These are phyloP conservation scores for Artemisia argyi DNA, from an alignment of 129 eudicot species.

Conservation along the genomic window DNA sequence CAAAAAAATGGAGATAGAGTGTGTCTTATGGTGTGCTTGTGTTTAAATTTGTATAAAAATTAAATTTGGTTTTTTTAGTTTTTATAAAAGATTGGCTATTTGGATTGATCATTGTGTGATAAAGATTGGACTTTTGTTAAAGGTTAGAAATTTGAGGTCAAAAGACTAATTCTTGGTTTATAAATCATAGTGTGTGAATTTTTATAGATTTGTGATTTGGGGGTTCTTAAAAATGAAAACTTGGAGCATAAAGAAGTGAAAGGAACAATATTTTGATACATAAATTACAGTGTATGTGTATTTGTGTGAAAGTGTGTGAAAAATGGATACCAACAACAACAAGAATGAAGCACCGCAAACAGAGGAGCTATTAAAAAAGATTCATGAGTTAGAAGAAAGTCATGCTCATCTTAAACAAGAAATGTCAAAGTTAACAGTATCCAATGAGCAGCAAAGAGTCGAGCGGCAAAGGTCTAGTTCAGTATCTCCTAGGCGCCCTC, in stretches of 20 bases:
- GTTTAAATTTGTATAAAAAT: constrained; percentile 20
- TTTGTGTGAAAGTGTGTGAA: constrained; percentile 23
- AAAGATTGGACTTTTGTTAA: not conserved
- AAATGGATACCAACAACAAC: constrained; percentile 34
- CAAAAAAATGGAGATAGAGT: constrained; percentile 32
- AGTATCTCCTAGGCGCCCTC: constrained; percentile 55
- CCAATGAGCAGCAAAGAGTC: constrained; percentile 38
- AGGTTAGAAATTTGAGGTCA: constrained; percentile 17
- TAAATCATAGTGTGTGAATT: constrained; percentile 30
- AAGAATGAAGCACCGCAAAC: constrained; percentile 44
- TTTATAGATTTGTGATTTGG: constrained; percentile 10
- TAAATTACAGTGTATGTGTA: constrained; percentile 27
- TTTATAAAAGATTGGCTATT: not conserved
- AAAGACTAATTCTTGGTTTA: constrained; percentile 21
- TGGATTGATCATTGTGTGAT: constrained; percentile 12
- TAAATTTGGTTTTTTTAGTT: constrained; percentile 17
- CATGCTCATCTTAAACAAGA: constrained; percentile 86
- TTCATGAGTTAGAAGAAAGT: constrained; percentile 79
- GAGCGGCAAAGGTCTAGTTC: constrained; percentile 77
- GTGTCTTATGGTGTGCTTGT: constrained; percentile 24
- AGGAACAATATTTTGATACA: constrained; percentile 19
- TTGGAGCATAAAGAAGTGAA: constrained; percentile 16
- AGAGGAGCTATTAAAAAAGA: constrained; percentile 88
- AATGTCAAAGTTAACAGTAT: constrained; percentile 67
- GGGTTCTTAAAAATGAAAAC: constrained; percentile 12